Evolutionary conservation across 345 rosid genomes (phyloP).

Genomic region (Linum trigynum): DNA sequence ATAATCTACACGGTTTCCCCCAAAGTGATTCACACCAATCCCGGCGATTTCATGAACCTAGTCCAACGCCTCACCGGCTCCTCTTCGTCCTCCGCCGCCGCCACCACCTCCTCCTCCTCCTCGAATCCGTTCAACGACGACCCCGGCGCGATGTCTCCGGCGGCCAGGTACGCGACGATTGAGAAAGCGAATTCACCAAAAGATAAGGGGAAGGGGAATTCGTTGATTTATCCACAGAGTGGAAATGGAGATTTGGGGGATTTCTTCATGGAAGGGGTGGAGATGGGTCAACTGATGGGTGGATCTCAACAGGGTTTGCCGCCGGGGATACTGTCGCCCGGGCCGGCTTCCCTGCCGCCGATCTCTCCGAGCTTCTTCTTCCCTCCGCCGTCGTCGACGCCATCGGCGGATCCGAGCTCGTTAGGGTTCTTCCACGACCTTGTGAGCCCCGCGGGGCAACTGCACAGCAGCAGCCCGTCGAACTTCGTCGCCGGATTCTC

Average conservation of each 20-base stretch:
- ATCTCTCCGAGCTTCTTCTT: conserved; percentile 56
- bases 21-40: conserved; percentile 73
- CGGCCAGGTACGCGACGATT: conserved; percentile 58
- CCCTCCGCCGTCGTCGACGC: conserved; percentile 32
- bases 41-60: conserved; percentile 71
- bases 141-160: conserved; percentile 55
- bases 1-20: conserved; percentile 85
- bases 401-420: conserved; percentile 39
- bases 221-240: background rate
- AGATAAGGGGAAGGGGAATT: conserved; percentile 13
- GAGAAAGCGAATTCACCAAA: conserved; percentile 45
- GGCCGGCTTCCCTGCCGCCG: conserved; percentile 51
- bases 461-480: conserved; percentile 48
- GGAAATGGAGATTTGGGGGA: conserved; percentile 16
- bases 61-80: conserved; percentile 90
- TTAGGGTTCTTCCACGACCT: conserved; percentile 43
- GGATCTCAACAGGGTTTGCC: conserved; percentile 22
- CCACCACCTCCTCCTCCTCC: conserved; percentile 7
- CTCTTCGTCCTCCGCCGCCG: conserved; percentile 23
- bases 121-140: conserved; percentile 13
- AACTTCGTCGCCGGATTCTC: conserved; percentile 21
- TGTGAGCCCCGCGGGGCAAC: conserved; percentile 30
- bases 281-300: conserved; percentile 25
- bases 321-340: conserved; percentile 72
- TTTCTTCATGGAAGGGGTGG: conserved; percentile 30